Evolutionary conservation across 2,329 filamentous ascomycete genomes (phyloP).

Genomic region (Sporothrix pallida): DNA sequence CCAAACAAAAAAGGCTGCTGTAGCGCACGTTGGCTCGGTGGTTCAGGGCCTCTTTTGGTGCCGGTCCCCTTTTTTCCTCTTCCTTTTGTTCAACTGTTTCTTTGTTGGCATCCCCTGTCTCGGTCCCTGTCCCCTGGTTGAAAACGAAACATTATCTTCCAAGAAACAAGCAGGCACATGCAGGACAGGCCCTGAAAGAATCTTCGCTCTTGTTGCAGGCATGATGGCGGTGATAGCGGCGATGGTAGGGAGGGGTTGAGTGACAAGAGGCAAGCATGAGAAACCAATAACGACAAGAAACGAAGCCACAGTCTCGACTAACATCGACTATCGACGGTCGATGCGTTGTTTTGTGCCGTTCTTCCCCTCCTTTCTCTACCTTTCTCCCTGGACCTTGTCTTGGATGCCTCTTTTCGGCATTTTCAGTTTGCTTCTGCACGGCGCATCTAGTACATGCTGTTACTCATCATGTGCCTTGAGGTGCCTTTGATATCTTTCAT

Average conservation of each 20-base stretch:
- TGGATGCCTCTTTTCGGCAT: conserved; percentile 25
- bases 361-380: not conserved
- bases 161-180: conserved; percentile 14
- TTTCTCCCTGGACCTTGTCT: not conserved
- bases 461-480: too few species aligned
- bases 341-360: conserved; percentile 16
- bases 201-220: not conserved
- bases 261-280: not conserved
- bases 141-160: conserved; percentile 16
- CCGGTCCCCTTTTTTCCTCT: not conserved
- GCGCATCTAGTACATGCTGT: not conserved
- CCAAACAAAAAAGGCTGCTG: conserved; percentile 14
- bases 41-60: too few species aligned
- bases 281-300: not conserved
- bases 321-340: not conserved
- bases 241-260: conserved; percentile 11
- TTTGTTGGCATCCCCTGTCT: not conserved
- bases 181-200: not conserved
- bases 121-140: not conserved
- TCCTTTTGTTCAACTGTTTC: not conserved
- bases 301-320: conserved; percentile 14
- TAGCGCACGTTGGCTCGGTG: not conserved
- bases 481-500: too few species aligned
- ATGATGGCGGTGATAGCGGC: not conserved
- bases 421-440: not conserved